Base-by-base conservation (phyloP, 1,284 basidiomycete species). In the Paramarasmius palmivorus region DNA sequence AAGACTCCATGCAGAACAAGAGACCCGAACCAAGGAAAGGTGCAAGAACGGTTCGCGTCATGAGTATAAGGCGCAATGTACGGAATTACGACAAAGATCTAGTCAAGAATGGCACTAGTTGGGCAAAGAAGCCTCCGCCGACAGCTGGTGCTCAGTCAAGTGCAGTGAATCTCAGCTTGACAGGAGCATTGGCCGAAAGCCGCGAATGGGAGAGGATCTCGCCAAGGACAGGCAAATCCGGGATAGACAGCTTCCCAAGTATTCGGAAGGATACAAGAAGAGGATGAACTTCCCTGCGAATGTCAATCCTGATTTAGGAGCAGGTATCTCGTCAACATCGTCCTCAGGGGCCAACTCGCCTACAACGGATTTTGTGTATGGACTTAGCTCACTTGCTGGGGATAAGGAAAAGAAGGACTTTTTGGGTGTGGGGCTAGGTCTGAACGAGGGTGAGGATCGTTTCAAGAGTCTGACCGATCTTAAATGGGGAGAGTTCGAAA, bases 401-500 rank as follows among this genome's bases (percentile, higher is more conserved):
- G 25, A 19, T n/a, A 46, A 46, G 15, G 44, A 32, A 19, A 23
- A 23, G 12, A 14, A n/a, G 9, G 32, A 20, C 35, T 26, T 12
- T 34, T 20, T 26, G 10, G 20, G 23, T 49, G 12, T 49, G 4
- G 47, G 34, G 5, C 23, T 49, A 14, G 47, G 32, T 8, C n/a
- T 10, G 12, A 5, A 4, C n/a, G 7, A 20, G 9, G 47, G 47
- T 19, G 47, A 37, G 15, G 47, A 38, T 19, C 26, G 47, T 14
- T 95, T 88, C 69, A 78, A 84, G 53, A 91, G 82, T 56, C 65
- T 95, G 60, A 90, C 91, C 0, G 91, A 94, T 57, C 74, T 93
- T 59, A 90, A 86, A 65, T 95, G 93, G 93, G 90, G 90, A 10
- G 85, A 90, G 65, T 95, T 95, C 62, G 91, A 93, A 74, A 74